Evolutionary conservation across 2,329 filamentous ascomycete genomes (phyloP).

Genomic region (Ramularia collo-cygni): DNA sequence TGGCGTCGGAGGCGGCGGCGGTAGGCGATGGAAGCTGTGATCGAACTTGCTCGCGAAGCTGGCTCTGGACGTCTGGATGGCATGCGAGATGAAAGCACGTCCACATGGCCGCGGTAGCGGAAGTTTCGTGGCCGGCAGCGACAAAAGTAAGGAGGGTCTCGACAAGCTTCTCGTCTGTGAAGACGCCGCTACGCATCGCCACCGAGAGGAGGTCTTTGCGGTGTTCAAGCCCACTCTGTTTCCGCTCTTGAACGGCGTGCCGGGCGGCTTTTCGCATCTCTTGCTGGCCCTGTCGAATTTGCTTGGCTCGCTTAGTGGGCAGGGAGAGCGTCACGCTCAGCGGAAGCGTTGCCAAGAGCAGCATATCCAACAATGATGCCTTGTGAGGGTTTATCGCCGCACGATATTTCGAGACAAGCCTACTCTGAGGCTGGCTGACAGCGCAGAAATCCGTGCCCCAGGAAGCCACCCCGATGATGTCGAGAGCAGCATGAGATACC

Average conservation of each 20-base stretch:
- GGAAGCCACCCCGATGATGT: constrained; percentile 9
- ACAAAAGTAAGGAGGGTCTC: constrained; percentile 50
- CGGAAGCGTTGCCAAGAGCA: too few species aligned
- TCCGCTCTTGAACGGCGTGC: too few species aligned
- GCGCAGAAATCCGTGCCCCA: constrained; percentile 8
- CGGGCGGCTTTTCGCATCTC: too few species aligned
- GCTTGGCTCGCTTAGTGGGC: too few species aligned
- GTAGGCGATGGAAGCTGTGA: too few species aligned
- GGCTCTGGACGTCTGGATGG: constrained; percentile 2
- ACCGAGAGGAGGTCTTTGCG: too few species aligned
- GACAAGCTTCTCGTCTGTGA: constrained; percentile 43
- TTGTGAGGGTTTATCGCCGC: too few species aligned
- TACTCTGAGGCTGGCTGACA: constrained; percentile 2
- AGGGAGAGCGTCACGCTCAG: too few species aligned
- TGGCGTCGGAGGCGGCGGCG: too few species aligned
- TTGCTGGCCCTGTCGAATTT: too few species aligned
- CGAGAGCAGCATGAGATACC: constrained; percentile 5
- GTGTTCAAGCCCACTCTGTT: too few species aligned
- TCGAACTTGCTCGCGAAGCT: constrained; percentile 1
- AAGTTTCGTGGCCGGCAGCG: constrained; percentile 63
- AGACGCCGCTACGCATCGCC: constrained; percentile 17
- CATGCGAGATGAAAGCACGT: constrained; percentile 58
- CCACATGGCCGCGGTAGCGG: constrained; percentile 66
- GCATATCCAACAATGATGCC: too few species aligned
- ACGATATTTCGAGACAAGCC: not conserved